Conservation (phyloP, 73 alveolate species). For the Tetrahymena elliotti region DNA sequence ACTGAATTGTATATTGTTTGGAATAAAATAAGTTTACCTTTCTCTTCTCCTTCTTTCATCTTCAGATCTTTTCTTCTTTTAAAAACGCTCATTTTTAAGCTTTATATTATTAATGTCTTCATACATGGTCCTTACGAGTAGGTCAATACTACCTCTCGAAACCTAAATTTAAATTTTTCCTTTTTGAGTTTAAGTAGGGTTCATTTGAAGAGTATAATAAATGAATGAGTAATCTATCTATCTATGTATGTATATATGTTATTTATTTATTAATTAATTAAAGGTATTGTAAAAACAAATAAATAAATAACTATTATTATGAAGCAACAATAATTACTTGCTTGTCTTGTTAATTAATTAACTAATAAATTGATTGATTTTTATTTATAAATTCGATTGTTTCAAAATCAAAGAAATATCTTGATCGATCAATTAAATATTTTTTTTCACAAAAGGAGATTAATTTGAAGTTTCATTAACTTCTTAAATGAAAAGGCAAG, state of each 20-base stretch:
- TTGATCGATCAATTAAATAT: no score
- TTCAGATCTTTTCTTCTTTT: conserved; percentile 29
- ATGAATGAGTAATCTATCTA: not conserved
- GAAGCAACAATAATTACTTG: not conserved
- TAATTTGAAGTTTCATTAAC: not conserved
- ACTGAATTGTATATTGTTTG: no score
- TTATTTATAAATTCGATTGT: not conserved
- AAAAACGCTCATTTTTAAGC: conserved; percentile 12
- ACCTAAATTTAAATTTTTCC: conserved; percentile 29
- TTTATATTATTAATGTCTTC: conserved; percentile 22
- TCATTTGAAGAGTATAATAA: no score
- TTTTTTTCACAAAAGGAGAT: not conserved
- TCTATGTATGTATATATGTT: not conserved
- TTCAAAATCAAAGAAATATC: not conserved
- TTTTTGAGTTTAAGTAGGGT: not conserved
- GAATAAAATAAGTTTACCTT: not conserved
- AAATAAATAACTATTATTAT: no score
- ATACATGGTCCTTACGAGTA: conserved; percentile 6
- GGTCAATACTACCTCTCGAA: conserved; percentile 29
- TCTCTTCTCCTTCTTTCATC: conserved; percentile 23
- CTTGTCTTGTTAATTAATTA: no score
- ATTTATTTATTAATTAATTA: no score
- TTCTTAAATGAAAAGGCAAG: not conserved
- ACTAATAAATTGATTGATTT: not conserved
- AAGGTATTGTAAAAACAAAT: not conserved